A percentile compares a stretch with the other conserved stretches of the same genome.
Evolutionary conservation across 1,284 basidiomycete species (phyloP).

Genomic region (Boletus hoseneyae): DNA sequence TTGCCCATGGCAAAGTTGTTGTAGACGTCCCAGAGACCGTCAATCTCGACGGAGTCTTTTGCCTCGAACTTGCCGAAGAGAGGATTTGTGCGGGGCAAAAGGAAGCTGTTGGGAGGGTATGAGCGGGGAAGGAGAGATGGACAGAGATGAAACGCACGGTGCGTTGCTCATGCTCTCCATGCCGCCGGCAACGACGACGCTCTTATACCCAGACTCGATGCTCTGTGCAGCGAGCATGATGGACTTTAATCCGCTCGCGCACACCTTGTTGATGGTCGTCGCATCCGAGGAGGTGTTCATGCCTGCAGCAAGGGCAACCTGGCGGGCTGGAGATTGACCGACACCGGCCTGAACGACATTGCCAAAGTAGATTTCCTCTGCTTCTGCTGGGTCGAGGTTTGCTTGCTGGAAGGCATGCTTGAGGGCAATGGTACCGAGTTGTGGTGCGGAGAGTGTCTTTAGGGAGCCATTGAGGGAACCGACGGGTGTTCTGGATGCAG

Average conservation of each 20-base stretch:
- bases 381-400: constrained; percentile 74
- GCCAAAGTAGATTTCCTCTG: constrained; percentile 97
- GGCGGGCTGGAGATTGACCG: constrained; percentile 93
- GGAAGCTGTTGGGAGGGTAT: constrained; percentile 63
- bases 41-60: constrained; percentile 85
- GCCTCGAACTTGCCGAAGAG: constrained; percentile 88
- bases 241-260: constrained; percentile 94
- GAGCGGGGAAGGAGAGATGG: constrained; percentile 6
- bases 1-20: constrained; percentile 96
- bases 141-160: constrained; percentile 53
- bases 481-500: constrained; percentile 92
- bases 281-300: constrained; percentile 86
- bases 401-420: constrained; percentile 86
- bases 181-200: constrained; percentile 89
- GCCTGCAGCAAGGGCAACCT: constrained; percentile 88
- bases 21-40: constrained; percentile 96
- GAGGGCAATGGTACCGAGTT: constrained; percentile 87
- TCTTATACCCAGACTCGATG: constrained; percentile 84
- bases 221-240: constrained; percentile 92
- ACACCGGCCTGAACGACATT: constrained; percentile 96
- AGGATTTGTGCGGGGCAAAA: constrained; percentile 85
- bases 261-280: constrained; percentile 99
- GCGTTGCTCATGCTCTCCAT: constrained; percentile 99
- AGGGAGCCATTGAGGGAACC: constrained; percentile 91
- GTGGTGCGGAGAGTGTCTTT: constrained; percentile 85